Conservation (phyloP, 2,329 filamentous ascomycete genomes). For the Lojkania enalia region DNA sequence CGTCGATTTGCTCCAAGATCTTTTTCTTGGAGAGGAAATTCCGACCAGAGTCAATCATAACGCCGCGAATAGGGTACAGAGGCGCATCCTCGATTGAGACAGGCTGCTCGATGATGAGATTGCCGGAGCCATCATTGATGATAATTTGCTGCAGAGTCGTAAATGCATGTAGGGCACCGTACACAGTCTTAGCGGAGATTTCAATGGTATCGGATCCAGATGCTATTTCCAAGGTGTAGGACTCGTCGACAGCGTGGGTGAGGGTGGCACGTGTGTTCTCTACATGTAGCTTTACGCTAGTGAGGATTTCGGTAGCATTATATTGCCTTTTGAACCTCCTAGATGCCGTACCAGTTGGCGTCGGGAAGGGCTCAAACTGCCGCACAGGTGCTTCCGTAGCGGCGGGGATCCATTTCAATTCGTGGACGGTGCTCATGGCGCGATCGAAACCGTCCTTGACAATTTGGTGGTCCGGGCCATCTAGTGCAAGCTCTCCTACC, state of each 20-base stretch:
- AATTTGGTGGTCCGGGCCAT: constrained; percentile 39
- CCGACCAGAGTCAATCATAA: constrained; percentile 60
- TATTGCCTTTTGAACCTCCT: constrained; percentile 16
- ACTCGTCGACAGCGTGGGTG: constrained; percentile 61
- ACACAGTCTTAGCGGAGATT: constrained; percentile 56
- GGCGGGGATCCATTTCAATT: constrained; percentile 58
- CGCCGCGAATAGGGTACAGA: constrained; percentile 58
- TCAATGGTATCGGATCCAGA: constrained; percentile 47
- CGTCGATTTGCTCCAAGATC: constrained; percentile 59
- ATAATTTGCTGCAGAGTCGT: constrained; percentile 61
- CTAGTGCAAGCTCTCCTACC: constrained; percentile 47
- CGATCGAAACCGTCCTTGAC: constrained; percentile 56
- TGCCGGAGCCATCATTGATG: constrained; percentile 51
- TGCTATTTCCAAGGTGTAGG: constrained; percentile 55
- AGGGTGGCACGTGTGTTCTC: constrained; percentile 52
- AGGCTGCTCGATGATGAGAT: constrained; percentile 57
- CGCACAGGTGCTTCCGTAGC: constrained; percentile 57
- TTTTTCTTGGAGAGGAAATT: constrained; percentile 58
- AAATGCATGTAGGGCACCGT: constrained; percentile 60
- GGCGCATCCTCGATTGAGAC: constrained; percentile 56
- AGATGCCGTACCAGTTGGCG: constrained; percentile 29
- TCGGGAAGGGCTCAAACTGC: constrained; percentile 57
- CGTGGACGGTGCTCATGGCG: constrained; percentile 52
- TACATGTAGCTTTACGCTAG: constrained; percentile 52
- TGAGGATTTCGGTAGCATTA: constrained; percentile 42